Evolutionary conservation across 2,329 filamentous ascomycete species (phyloP).

Genomic region (Oidium heveae): DNA sequence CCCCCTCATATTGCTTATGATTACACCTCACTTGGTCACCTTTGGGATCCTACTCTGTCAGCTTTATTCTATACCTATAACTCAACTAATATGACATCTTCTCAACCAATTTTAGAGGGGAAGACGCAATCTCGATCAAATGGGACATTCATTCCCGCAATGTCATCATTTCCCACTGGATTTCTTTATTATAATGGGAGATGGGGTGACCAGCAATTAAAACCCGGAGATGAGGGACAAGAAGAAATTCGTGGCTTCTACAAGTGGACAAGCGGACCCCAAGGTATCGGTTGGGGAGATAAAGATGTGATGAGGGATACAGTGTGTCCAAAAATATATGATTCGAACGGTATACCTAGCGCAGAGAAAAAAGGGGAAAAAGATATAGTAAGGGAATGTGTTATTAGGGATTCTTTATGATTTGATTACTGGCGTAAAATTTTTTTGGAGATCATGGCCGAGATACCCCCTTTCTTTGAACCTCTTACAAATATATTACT

Average conservation of each 20-base stretch:
- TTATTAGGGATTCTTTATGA: neutral
- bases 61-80: slow-evolving; percentile 29
- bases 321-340: neutral
- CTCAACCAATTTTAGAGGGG: slow-evolving; percentile 12
- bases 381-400: neutral
- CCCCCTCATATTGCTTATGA: slow-evolving; percentile 25
- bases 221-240: slow-evolving; percentile 19
- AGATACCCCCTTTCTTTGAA: too few species aligned
- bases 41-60: slow-evolving; percentile 37
- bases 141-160: slow-evolving; percentile 20
- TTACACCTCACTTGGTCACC: slow-evolving; percentile 36
- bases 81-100: neutral
- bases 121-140: neutral
- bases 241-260: slow-evolving; percentile 17
- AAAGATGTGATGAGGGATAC: neutral
- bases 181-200: slow-evolving; percentile 75
- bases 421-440: too few species aligned
- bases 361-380: neutral
- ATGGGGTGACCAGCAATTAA: slow-evolving; percentile 82
- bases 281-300: slow-evolving; percentile 16
- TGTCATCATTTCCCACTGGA: slow-evolving; percentile 45
- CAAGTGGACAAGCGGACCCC: slow-evolving; percentile 29
- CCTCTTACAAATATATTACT: too few species aligned
- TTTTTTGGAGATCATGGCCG: too few species aligned
- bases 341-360: neutral